Evolutionary conservation across 257 asterid species (phyloP), one percentile per base, ranked within the genome.

Genomic region (Solanum neorickii): DNA sequence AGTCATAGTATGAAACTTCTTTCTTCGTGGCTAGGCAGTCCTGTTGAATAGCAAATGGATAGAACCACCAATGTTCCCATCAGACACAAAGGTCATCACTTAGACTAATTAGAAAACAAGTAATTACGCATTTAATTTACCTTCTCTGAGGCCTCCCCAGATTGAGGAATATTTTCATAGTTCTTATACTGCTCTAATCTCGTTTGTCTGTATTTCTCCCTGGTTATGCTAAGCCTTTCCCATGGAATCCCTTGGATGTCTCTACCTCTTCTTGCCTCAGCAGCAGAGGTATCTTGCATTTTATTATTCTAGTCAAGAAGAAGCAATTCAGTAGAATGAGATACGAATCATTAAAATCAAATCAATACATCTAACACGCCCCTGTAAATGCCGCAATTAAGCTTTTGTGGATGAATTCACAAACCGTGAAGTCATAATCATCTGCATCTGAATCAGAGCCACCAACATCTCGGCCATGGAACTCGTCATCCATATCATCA

Each of bases 201-300:
- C 65, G 97, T 94, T 88, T 92, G 92, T 89, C 98, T 89, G 86
- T 94, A 96, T 86, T 91, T 94, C 90, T 94, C 98, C 86, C 98
- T 94, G 83, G 97, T 94, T 86, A 94, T 91, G 93, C 92, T 94
- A 89, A 96, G 98, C 85, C 94, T 91, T 75, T 94, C 96, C 99
- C 99, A 96, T 31, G 98, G 99, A 91, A 96, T 96, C 76, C 99
- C 99, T 91, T 96, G 98, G 83, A 96, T 95, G 91, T 96, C 98
- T 95, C 91, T 95, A 13, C 98, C 98, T 86, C 86, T 90, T 90
- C 98, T 93, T 42, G 98, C 99, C 91, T 96, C 95, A 86, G 98
- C 94, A 3, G 99, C 98, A 46, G 98, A 93, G 56, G 98, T 96
- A 88, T 95, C 99, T 33, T 92, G 95, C 92, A 90, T 89, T 88